Percentiles rank a stretch among this genome's conserved stretches.
Evolutionary conservation across 2,329 filamentous ascomycete species (phyloP).

Genomic region (Botrytis hyacinthi): DNA sequence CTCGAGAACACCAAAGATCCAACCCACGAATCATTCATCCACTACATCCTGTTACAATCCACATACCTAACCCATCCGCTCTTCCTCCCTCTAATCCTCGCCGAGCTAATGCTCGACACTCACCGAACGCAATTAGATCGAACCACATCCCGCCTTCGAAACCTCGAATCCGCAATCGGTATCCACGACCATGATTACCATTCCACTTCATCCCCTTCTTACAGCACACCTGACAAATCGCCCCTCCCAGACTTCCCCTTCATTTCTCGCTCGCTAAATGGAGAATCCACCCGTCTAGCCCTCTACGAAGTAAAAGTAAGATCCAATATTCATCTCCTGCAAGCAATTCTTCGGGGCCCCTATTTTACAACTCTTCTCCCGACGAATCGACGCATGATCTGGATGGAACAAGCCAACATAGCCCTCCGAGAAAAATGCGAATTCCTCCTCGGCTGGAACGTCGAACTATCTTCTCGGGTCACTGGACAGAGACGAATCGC

Average conservation of each 20-base stretch:
- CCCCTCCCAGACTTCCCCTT: background rate
- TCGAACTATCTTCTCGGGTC: background rate
- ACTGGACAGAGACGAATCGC: conserved; percentile 9
- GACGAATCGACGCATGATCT: background rate
- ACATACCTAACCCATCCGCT: conserved; percentile 11
- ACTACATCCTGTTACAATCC: background rate
- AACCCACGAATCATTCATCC: conserved; percentile 2
- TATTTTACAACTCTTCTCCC: background rate
- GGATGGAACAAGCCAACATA: conserved; percentile 10
- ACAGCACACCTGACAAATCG: background rate
- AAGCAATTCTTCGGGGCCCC: background rate
- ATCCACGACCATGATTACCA: conserved; percentile 6
- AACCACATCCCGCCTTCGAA: background rate
- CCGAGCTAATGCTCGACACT: conserved; percentile 5
- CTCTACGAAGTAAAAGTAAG: conserved; percentile 5
- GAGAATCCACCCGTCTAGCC: conserved; percentile 7
- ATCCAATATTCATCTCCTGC: conserved; percentile 7
- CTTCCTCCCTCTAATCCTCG: conserved; percentile 1
- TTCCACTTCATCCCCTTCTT: background rate
- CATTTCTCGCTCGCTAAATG: conserved; percentile 1
- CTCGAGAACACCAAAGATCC: background rate
- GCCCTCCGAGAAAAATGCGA: conserved; percentile 8
- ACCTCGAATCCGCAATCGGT: background rate
- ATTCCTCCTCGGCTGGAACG: conserved; percentile 7
- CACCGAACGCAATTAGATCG: conserved; percentile 6